These are phyloP conservation scores for Coelastrella sp. DNA, from an alignment of 139 green algal species.

Conservation along the genomic window DNA sequence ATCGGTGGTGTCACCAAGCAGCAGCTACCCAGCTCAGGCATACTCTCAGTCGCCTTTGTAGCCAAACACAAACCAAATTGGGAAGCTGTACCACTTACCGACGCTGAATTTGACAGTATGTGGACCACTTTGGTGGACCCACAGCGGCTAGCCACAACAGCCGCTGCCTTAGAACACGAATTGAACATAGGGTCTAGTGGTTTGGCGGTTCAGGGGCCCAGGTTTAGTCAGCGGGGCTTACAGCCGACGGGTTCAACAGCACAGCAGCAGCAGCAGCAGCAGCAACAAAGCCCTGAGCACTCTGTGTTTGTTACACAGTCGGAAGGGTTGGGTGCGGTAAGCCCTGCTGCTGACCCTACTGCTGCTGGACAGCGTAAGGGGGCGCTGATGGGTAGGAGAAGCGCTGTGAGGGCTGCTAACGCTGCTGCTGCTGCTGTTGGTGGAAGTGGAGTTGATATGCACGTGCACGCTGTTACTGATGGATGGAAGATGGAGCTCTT, in stretches of 20 bases:
- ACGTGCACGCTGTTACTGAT: constrained; percentile 49
- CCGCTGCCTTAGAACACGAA: neutral
- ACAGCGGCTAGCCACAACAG: neutral
- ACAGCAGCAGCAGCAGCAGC: constrained; percentile 30
- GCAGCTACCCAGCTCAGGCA: constrained; percentile 32
- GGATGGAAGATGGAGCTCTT: constrained; percentile 59
- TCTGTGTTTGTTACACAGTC: neutral
- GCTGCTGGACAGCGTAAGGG: neutral
- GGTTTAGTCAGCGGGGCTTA: neutral
- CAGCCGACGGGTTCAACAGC: neutral
- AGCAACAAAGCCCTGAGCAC: neutral
- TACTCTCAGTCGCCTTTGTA: neutral
- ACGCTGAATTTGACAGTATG: constrained; percentile 35
- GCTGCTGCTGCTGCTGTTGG: too few species aligned
- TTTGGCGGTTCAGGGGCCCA: neutral
- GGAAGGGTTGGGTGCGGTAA: neutral
- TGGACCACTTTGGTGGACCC: constrained; percentile 18
- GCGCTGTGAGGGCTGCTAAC: neutral
- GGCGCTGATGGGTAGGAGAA: neutral
- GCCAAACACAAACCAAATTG: constrained; percentile 24
- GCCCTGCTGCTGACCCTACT: neutral
- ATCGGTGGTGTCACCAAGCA: constrained; percentile 49
- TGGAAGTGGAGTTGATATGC: neutral
- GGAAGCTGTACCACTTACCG: constrained; percentile 3
- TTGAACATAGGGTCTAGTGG: neutral